Conservation (phyloP, 805 yeast genomes). For the Spathaspora arborariae region DNA sequence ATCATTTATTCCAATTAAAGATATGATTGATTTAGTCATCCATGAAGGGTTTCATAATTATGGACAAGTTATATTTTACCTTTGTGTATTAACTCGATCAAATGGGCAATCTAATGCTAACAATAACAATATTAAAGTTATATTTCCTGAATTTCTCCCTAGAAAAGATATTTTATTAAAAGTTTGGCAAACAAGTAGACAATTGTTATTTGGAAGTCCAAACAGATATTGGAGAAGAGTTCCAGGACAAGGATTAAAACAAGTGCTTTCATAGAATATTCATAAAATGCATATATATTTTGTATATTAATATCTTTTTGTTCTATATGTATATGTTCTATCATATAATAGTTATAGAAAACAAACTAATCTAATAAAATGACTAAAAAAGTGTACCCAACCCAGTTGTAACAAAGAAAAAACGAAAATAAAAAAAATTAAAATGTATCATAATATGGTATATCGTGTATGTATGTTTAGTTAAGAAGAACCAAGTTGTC, state of each 20-base stretch:
- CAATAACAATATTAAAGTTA: slow-evolving; percentile 25
- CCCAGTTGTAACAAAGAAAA: background rate
- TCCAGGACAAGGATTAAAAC: slow-evolving; percentile 35
- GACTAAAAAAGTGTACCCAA: background rate
- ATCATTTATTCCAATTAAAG: slow-evolving; percentile 52
- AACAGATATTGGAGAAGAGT: slow-evolving; percentile 30
- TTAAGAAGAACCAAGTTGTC: slow-evolving; percentile 23
- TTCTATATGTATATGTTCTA: background rate
- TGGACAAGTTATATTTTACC: slow-evolving; percentile 59
- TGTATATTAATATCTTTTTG: background rate
- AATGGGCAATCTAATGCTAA: slow-evolving; percentile 10
- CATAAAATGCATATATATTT: background rate
- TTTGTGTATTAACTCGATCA: slow-evolving; percentile 52
- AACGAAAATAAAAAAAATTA: background rate
- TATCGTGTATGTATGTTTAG: background rate
- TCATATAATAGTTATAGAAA: background rate
- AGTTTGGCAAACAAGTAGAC: slow-evolving; percentile 38
- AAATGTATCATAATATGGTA: background rate
- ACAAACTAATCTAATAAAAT: background rate
- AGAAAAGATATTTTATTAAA: slow-evolving; percentile 35
- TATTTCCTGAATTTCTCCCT: slow-evolving; percentile 42
- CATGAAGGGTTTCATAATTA: slow-evolving; percentile 74
- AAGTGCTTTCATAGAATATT: slow-evolving; percentile 5
- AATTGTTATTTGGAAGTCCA: slow-evolving; percentile 30
- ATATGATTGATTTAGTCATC: slow-evolving; percentile 61